phyloP scores from a whole-genome alignment of 2,329 filamentous ascomycete species.

The Claviceps humidiphila region DNA sequence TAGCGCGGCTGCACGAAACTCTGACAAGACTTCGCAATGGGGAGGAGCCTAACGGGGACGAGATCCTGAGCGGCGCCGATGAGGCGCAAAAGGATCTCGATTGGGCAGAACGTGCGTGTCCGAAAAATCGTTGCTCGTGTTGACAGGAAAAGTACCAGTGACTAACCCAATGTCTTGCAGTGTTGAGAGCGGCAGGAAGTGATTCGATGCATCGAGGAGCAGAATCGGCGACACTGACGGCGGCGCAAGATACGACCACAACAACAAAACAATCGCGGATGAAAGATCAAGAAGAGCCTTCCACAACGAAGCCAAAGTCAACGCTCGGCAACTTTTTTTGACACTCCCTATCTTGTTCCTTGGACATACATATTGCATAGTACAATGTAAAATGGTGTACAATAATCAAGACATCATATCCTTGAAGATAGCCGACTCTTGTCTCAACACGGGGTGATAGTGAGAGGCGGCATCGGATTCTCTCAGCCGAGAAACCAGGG shows the following conservation, averaged over 20 bases:
- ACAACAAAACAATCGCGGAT: slow-evolving; percentile 2
- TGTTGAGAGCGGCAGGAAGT: slow-evolving; percentile 52
- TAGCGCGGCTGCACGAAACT: slow-evolving; percentile 63
- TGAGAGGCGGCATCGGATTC: slow-evolving; percentile 7
- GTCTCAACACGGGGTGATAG: neutral
- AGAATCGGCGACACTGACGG: slow-evolving; percentile 2
- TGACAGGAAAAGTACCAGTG: no score
- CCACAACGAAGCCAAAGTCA: slow-evolving; percentile 14
- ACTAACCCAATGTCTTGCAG: slow-evolving; percentile 23
- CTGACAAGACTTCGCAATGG: slow-evolving; percentile 56
- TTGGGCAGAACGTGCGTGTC: slow-evolving; percentile 66
- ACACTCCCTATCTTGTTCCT: slow-evolving; percentile 10
- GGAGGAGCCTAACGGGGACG: slow-evolving; percentile 75
- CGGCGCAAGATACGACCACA: slow-evolving; percentile 1
- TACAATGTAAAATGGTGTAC: slow-evolving; percentile 5
- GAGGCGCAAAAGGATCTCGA: slow-evolving; percentile 61
- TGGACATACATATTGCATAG: slow-evolving; percentile 6
- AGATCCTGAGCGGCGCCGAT: slow-evolving; percentile 58
- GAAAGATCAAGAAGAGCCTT: slow-evolving; percentile 9
- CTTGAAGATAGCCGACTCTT: slow-evolving; percentile 30
- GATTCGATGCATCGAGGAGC: slow-evolving; percentile 27
- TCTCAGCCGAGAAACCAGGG: slow-evolving; percentile 38
- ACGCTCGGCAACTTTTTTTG: slow-evolving; percentile 39
- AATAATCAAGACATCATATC: slow-evolving; percentile 43
- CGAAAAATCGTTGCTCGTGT: neutral